phyloP scores from a whole-genome alignment of 164 flowering plant genomes.

The Stephania japonica region DNA sequence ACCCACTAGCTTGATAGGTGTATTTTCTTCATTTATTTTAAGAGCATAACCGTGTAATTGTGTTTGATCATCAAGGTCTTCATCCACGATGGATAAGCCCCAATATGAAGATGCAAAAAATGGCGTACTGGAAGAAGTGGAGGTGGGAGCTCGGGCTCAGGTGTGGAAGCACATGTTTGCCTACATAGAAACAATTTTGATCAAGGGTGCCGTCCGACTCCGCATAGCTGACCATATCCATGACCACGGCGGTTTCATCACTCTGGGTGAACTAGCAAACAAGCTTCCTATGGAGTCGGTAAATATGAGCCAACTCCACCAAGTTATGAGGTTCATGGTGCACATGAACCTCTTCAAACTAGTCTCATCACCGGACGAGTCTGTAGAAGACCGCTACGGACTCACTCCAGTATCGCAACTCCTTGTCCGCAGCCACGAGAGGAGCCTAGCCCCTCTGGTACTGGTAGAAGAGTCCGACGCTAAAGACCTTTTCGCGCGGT shows the following conservation, averaged over 20 bases:
- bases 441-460: slow-evolving; percentile 4
- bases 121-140: too few species aligned
- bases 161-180: slow-evolving; percentile 11
- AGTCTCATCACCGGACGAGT: too few species aligned
- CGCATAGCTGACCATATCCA: slow-evolving; percentile 6
- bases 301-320: neutral
- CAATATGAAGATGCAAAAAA: too few species aligned
- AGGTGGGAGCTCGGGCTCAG: neutral
- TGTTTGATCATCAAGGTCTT: too few species aligned
- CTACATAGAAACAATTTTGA: neutral
- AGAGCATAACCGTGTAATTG: too few species aligned
- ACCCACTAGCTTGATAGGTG: too few species aligned
- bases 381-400: neutral
- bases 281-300: neutral
- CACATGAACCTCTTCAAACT: slow-evolving; percentile 12
- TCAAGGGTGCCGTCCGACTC: neutral
- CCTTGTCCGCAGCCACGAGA: neutral
- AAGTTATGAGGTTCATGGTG: slow-evolving; percentile 6
- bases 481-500: neutral
- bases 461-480: neutral
- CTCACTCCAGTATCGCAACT: slow-evolving; percentile 6
- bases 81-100: too few species aligned
- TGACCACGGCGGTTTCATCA: neutral
- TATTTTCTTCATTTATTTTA: too few species aligned
- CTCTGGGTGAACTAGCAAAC: neutral